These are phyloP conservation scores for Pelargonium australe DNA, from an alignment of 441 rosid species.

Conservation along the genomic window DNA sequence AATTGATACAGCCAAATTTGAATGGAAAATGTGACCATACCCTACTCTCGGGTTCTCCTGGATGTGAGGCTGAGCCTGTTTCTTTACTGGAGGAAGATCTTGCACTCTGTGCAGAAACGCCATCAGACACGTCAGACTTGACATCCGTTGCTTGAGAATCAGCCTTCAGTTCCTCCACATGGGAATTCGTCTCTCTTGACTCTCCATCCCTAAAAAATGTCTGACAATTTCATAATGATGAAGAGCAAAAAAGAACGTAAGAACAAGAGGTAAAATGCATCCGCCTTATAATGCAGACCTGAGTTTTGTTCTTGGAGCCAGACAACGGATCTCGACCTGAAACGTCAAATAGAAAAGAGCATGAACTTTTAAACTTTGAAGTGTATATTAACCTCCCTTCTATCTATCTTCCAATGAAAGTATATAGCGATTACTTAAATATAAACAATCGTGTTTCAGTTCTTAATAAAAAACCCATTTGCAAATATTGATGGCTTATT, in stretches of 20 bases:
- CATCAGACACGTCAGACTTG: slow-evolving; percentile 35
- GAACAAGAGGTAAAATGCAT: not conserved
- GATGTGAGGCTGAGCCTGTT: slow-evolving; percentile 22
- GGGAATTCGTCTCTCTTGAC: slow-evolving; percentile 28
- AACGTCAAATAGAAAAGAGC: slow-evolving; percentile 15
- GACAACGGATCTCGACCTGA: slow-evolving; percentile 47
- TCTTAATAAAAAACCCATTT: not conserved
- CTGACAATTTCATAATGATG: slow-evolving; percentile 6
- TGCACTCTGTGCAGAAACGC: slow-evolving; percentile 15
- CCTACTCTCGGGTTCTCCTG: slow-evolving; percentile 26
- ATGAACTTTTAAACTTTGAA: not conserved
- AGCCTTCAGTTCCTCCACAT: slow-evolving; percentile 16
- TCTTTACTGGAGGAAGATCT: slow-evolving; percentile 29
- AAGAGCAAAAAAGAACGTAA: not conserved
- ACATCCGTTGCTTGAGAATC: slow-evolving; percentile 25
- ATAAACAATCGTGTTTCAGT: not conserved
- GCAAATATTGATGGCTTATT: not conserved
- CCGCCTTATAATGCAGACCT: slow-evolving; percentile 28
- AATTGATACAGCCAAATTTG: not conserved
- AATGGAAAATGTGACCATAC: slow-evolving; percentile 22
- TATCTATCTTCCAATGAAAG: not conserved
- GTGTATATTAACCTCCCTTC: not conserved
- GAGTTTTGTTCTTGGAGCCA: slow-evolving; percentile 40
- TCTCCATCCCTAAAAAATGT: slow-evolving; percentile 33
- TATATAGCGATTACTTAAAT: not conserved